Conservation (phyloP, 495 filamentous ascomycete species). For the Collariella sp. region DNA sequence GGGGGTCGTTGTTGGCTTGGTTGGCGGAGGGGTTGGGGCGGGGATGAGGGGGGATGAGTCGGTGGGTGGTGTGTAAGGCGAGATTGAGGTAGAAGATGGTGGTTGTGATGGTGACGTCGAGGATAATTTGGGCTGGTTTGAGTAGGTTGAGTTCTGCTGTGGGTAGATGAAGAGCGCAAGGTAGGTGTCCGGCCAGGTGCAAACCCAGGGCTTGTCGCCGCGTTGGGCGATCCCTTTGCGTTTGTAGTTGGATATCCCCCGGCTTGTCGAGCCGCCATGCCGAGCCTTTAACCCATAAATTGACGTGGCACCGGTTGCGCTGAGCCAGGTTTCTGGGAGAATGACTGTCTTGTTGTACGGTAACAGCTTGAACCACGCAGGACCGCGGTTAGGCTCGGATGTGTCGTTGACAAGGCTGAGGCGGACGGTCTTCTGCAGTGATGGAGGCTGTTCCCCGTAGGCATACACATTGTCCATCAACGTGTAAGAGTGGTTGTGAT, state of each 20-base stretch:
- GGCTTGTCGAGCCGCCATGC: not conserved
- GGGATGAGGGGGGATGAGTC: too few relatives aligned
- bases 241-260: conserved; percentile 27
- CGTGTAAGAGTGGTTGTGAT: conserved; percentile 28
- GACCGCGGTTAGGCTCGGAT: conserved; percentile 51
- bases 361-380: conserved; percentile 65
- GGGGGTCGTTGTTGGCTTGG: too few relatives aligned
- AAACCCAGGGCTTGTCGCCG: conserved; percentile 75
- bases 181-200: conserved; percentile 75
- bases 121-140: conserved; percentile 4
- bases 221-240: conserved; percentile 44
- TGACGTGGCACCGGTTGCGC: conserved; percentile 7
- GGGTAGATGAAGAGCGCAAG: conserved; percentile 79
- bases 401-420: conserved; percentile 59
- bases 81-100: not conserved
- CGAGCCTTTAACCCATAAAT: conserved; percentile 8
- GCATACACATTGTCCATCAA: conserved; percentile 35
- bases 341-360: conserved; percentile 78
- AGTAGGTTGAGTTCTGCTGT: conserved; percentile 44
- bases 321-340: conserved; percentile 48
- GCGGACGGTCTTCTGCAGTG: conserved; percentile 38
- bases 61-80: not conserved
- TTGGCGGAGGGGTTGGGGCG: too few relatives aligned
- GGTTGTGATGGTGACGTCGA: not conserved
- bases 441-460: conserved; percentile 70